A percentile compares a stretch with the other conserved stretches of the same genome.
phyloP scores from a whole-genome alignment of 768 basidiomycete species.

The Postia placenta region DNA sequence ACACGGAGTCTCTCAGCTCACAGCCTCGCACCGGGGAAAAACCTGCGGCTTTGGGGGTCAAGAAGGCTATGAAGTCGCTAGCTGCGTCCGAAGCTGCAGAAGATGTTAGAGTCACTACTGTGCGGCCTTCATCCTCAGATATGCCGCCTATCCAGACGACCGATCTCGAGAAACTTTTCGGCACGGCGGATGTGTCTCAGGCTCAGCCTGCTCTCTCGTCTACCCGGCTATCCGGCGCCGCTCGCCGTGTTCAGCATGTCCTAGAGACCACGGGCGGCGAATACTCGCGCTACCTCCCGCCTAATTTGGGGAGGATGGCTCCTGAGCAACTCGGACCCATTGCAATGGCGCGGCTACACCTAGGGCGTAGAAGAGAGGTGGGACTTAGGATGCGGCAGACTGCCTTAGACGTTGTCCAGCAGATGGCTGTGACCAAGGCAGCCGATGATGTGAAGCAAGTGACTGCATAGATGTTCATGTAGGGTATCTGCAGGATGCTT shows the following conservation, averaged over 20 bases:
- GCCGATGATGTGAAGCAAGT: not conserved
- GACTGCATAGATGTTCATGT: not conserved
- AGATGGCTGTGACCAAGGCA: constrained; percentile 6
- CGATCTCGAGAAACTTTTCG: constrained; percentile 13
- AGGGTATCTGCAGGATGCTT: constrained; percentile 3
- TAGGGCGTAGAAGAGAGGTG: constrained; percentile 39
- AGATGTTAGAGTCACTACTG: not conserved
- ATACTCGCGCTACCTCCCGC: constrained; percentile 42
- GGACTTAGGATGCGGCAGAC: constrained; percentile 31
- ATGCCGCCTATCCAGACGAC: constrained; percentile 1
- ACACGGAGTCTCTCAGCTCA: not conserved
- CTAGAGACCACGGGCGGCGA: constrained; percentile 40
- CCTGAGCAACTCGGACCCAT: constrained; percentile 33
- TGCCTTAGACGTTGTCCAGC: constrained; percentile 34
- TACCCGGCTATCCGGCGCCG: constrained; percentile 1
- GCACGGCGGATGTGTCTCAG: not conserved
- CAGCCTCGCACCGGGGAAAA: too few relatives aligned
- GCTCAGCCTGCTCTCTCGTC: not conserved
- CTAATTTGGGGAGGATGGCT: constrained; percentile 20
- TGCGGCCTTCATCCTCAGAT: not conserved
- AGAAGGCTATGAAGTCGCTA: not conserved
- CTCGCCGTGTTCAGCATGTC: constrained; percentile 21
- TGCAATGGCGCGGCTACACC: constrained; percentile 34
- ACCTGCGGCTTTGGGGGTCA: too few relatives aligned
- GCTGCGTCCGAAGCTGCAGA: not conserved